A percentile compares a stretch with the other conserved stretches of the same genome.
Evolutionary conservation across 1,284 basidiomycete genomes (phyloP).

Genomic region (Cryptococcus sp.): DNA sequence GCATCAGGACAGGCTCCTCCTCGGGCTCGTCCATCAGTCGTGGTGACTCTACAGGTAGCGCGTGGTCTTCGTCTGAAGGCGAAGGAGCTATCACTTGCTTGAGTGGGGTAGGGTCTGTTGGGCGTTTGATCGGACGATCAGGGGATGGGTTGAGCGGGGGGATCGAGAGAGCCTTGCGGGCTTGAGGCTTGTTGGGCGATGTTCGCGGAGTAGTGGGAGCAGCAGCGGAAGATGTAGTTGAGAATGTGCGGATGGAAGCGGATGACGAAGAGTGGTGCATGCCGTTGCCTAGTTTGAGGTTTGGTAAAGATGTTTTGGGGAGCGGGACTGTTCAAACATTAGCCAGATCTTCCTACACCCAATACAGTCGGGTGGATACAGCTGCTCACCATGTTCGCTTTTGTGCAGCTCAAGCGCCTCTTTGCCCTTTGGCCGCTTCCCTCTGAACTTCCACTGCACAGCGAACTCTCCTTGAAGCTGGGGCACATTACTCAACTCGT

Average conservation of each 20-base stretch:
- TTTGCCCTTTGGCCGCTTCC: slow-evolving; percentile 29
- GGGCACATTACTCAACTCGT: slow-evolving; percentile 48
- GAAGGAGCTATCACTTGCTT: slow-evolving; percentile 13
- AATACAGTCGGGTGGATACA: too few relatives aligned
- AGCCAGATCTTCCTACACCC: too few relatives aligned
- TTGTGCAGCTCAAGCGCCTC: slow-evolving; percentile 17
- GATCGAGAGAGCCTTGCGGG: slow-evolving; percentile 6
- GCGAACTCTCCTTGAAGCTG: slow-evolving; percentile 44
- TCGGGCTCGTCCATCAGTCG: slow-evolving; percentile 18
- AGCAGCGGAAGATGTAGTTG: slow-evolving; percentile 17
- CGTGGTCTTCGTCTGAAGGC: background rate
- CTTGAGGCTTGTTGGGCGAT: slow-evolving; percentile 8
- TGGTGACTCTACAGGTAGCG: slow-evolving; percentile 14
- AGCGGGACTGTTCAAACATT: slow-evolving; percentile 9
- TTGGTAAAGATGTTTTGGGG: slow-evolving; percentile 32
- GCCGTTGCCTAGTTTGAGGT: slow-evolving; percentile 21
- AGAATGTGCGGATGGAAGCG: slow-evolving; percentile 19
- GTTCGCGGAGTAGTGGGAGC: slow-evolving; percentile 14
- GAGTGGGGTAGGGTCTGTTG: slow-evolving; percentile 33
- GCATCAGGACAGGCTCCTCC: background rate
- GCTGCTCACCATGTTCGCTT: slow-evolving; percentile 12
- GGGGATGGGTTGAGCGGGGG: slow-evolving; percentile 4
- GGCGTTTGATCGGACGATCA: slow-evolving; percentile 20
- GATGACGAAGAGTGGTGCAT: slow-evolving; percentile 20
- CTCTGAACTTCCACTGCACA: slow-evolving; percentile 46